phyloP scores from a whole-genome alignment of 2,329 filamentous ascomycete species.

The Elsinoe ampelina region DNA sequence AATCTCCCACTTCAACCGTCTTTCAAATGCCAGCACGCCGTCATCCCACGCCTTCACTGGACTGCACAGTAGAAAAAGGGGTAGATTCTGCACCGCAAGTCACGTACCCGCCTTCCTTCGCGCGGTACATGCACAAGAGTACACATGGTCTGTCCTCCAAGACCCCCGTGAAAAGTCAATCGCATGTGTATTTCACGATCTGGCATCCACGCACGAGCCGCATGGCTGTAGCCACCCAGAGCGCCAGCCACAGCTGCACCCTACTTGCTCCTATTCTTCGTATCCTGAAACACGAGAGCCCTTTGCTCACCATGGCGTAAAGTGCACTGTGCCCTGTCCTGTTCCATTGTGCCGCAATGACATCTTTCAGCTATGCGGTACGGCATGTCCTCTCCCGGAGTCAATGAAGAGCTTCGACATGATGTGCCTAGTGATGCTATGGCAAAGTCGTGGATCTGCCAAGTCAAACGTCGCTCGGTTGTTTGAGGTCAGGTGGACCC shows the following conservation, averaged over 20 bases:
- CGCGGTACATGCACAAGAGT: slow-evolving; percentile 1
- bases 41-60: background rate
- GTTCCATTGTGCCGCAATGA: slow-evolving; percentile 1
- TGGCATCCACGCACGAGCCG: background rate
- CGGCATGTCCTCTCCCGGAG: background rate
- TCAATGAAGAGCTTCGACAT: background rate
- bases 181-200: background rate
- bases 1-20: slow-evolving; percentile 1
- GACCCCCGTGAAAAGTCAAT: background rate
- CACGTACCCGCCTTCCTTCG: slow-evolving; percentile 3
- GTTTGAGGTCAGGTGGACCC: background rate
- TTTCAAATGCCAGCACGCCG: background rate
- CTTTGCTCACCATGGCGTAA: slow-evolving; percentile 1
- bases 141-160: background rate
- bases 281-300: background rate
- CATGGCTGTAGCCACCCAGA: background rate
- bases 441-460: background rate
- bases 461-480: background rate
- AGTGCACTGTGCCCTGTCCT: background rate
- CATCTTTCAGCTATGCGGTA: background rate
- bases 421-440: background rate
- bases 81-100: slow-evolving; percentile 4
- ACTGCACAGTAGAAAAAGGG: background rate
- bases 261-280: background rate
- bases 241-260: background rate